phyloP scores from a whole-genome alignment of 192 early-diverging fungal species.

The Coemansia sp. region DNA sequence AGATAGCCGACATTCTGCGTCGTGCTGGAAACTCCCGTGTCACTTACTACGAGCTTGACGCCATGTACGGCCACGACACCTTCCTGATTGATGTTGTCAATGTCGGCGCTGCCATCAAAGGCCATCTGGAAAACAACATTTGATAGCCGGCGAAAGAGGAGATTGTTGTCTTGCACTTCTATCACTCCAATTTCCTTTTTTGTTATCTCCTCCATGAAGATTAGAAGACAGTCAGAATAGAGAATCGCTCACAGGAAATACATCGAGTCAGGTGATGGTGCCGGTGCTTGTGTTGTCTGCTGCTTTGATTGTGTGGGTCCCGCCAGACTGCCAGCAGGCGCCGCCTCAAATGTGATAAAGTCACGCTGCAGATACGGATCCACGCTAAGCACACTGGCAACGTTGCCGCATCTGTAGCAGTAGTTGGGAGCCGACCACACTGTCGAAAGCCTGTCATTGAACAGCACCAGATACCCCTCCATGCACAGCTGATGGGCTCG shows the following conservation, averaged over 20 bases:
- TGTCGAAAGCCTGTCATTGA: constrained; percentile 90
- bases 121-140: constrained; percentile 66
- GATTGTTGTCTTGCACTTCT: not conserved
- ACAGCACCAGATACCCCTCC: constrained; percentile 79
- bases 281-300: constrained; percentile 1
- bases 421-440: constrained; percentile 98
- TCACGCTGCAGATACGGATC: constrained; percentile 48
- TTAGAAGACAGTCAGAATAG: not conserved
- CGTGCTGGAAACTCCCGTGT: constrained; percentile 84
- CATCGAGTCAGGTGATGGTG: constrained; percentile 30
- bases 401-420: constrained; percentile 97
- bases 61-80: constrained; percentile 97
- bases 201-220: not conserved
- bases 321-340: constrained; percentile 17
- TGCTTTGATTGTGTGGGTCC: not conserved
- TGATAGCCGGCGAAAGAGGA: not conserved
- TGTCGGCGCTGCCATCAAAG: constrained; percentile 93
- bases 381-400: constrained; percentile 91
- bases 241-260: constrained; percentile 28
- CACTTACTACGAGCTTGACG: constrained; percentile 96
- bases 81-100: constrained; percentile 89
- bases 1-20: constrained; percentile 87
- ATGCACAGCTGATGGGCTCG: constrained; percentile 97
- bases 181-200: not conserved
- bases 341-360: constrained; percentile 49